These are phyloP conservation scores for Colletotrichum paranaense DNA, from an alignment of 2,329 filamentous ascomycete genomes.

Conservation along the genomic window DNA sequence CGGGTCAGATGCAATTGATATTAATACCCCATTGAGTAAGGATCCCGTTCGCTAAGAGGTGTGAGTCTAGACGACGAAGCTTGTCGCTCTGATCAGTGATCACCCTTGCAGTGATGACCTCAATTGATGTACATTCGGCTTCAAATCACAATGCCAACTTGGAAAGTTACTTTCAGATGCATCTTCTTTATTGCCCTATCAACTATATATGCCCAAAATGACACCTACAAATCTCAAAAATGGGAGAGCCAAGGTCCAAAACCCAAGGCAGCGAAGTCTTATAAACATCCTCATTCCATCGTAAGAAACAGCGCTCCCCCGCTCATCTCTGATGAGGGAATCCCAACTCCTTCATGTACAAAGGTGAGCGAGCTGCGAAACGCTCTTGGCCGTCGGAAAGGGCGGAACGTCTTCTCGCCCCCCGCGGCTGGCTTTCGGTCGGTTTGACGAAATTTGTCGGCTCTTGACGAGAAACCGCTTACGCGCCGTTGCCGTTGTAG, in stretches of 20 bases:
- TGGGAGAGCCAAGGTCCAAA: neutral
- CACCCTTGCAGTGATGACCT: too few relatives aligned
- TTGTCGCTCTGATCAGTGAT: neutral
- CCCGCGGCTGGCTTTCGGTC: neutral
- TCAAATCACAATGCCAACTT: neutral
- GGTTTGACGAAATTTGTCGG: neutral
- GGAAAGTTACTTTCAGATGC: neutral
- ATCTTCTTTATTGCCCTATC: constrained; percentile 4
- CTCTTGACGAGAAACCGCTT: neutral
- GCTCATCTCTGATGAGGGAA: neutral
- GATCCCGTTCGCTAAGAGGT: neutral
- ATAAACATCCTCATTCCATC: constrained; percentile 1
- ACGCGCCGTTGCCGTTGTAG: constrained; percentile 54
- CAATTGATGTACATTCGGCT: neutral
- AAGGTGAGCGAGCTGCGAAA: neutral
- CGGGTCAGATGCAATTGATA: neutral
- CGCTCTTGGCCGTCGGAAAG: neutral
- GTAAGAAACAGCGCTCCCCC: neutral
- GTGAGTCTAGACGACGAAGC: neutral
- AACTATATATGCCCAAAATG: neutral
- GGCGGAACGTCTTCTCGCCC: constrained; percentile 19
- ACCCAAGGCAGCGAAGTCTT: neutral
- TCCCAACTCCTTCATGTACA: constrained; percentile 3
- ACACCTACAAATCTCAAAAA: neutral
- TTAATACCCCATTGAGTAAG: neutral